Conservation (phyloP, 2,329 filamentous ascomycete genomes). For the Paecilomyces sp. region DNA sequence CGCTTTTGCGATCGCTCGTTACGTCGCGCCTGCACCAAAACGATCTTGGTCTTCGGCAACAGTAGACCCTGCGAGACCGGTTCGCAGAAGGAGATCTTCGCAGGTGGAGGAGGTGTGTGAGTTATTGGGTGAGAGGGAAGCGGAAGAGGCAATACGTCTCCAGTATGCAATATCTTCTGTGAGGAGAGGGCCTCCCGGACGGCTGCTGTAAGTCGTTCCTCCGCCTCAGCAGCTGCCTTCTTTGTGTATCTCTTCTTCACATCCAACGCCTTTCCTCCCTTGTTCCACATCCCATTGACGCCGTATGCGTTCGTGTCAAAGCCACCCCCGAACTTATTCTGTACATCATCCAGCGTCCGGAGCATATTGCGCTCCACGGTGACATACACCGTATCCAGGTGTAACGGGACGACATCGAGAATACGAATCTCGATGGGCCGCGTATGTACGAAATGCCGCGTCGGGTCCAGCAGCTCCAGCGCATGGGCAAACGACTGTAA, state of each 20-base stretch:
- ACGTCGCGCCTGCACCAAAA: conserved; percentile 55
- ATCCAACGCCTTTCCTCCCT: conserved; percentile 22
- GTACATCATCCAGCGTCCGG: conserved; percentile 71
- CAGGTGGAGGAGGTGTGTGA: conserved; percentile 74
- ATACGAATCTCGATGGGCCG: conserved; percentile 77
- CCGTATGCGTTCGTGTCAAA: conserved; percentile 34
- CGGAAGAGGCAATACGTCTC: conserved; percentile 73
- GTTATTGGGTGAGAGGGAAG: conserved; percentile 76
- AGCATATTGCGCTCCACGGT: conserved; percentile 75
- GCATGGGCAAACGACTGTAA: conserved; percentile 72
- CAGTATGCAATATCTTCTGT: conserved; percentile 71
- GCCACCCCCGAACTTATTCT: conserved; percentile 70
- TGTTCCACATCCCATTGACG: conserved; percentile 33
- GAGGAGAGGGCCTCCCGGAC: conserved; percentile 68
- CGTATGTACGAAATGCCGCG: conserved; percentile 64
- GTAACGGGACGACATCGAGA: conserved; percentile 70
- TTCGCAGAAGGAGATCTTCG: conserved; percentile 86
- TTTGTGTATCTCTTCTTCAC: conserved; percentile 25
- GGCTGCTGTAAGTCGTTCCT: conserved; percentile 55
- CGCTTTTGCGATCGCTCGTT: conserved; percentile 41
- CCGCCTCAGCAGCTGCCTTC: conserved; percentile 34
- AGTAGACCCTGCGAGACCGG: conserved; percentile 85
- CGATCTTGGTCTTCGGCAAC: conserved; percentile 69
- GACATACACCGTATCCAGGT: conserved; percentile 79
- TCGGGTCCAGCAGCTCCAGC: conserved; percentile 66